phyloP scores from a whole-genome alignment of 495 filamentous ascomycete genomes.

The Lasiosphaeria hispida region DNA sequence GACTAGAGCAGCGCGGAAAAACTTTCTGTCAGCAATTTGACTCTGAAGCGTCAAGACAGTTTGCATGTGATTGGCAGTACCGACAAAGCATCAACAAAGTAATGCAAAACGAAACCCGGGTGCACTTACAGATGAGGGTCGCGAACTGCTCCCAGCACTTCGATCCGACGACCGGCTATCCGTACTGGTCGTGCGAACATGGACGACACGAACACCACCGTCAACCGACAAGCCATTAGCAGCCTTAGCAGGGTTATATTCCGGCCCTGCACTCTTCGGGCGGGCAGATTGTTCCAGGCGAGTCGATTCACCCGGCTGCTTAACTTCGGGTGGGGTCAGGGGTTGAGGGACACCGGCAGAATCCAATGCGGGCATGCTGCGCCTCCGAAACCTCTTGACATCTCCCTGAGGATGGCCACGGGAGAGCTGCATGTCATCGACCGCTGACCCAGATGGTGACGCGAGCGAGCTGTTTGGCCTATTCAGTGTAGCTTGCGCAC shows the following conservation, averaged over 20 bases:
- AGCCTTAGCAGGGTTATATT: conserved; percentile 31
- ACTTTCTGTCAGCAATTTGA: conserved; percentile 34
- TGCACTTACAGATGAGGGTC: conserved; percentile 47
- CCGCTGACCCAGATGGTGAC: conserved; percentile 32
- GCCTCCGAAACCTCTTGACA: conserved; percentile 73
- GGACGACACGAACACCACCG: conserved; percentile 23
- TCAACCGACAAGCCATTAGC: conserved; percentile 17
- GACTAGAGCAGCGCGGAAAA: conserved; percentile 35
- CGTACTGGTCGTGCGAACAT: conserved; percentile 40
- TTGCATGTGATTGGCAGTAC: conserved; percentile 36
- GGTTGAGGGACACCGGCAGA: conserved; percentile 50
- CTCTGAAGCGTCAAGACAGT: conserved; percentile 10
- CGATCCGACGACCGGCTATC: conserved; percentile 44
- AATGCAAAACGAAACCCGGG: background rate
- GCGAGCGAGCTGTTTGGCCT: conserved; percentile 49
- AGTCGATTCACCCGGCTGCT: conserved; percentile 38
- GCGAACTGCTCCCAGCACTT: conserved; percentile 39
- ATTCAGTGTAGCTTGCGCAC: conserved; percentile 29
- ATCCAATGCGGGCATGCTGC: conserved; percentile 81
- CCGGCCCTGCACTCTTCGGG: conserved; percentile 38
- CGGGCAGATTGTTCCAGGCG: conserved; percentile 33
- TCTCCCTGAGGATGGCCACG: conserved; percentile 54
- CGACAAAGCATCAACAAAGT: background rate
- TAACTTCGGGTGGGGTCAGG: conserved; percentile 39
- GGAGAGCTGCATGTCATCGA: conserved; percentile 55